Base-by-base conservation (phyloP, 352 stramenopile genomes). In the Lagenidium giganteum region DNA sequence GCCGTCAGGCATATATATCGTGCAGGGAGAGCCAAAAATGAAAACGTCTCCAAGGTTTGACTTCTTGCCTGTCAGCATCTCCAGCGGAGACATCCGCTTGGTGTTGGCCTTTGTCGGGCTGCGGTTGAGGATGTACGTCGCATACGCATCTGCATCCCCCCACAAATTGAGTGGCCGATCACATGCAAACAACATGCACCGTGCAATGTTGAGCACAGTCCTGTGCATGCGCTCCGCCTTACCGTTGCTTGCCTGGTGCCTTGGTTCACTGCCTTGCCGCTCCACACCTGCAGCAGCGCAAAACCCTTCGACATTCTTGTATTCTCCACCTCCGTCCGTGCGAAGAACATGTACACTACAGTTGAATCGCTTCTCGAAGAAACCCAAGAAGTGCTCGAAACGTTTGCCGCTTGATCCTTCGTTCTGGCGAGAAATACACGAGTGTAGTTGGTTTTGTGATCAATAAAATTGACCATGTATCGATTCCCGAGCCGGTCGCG, bases 191-290 rank as follows among this genome's bases (percentile, higher is more conserved):
- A 66, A 37, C 35, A 59, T 59, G 17, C 46, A 46, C 11, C 57
- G 7, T 0, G 43, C 36, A 26, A 59, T 50, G 17, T 61, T 50
- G n/a, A 57, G 23, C 0, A 52, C 22, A 2, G 39, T 56, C 1
- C 29, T 1, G 18, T 53, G 43, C 32, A 64, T 66, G 5, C 46
- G 11, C 4, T 59, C 51, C 2, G 42, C 45, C 20, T 66, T 62
- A 0, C 57, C 46, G 12, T 62, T 66, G 5, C 29, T 45, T 0
- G 51, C 40, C 11, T 61, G 42, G 7, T 62, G 57, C 0, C 22
- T 9, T 1, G 45, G 42, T n/a, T 65, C 40, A 2, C 27, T 54
- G n/a, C n/a, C n/a, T n/a, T 65, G 40, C 2, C 56, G 20, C 1
- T 16, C 24, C 0, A 62, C 35, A 1, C 51, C 46, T 0, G 40